A percentile compares a stretch with the other conserved stretches of the same genome.
phyloP scores from a whole-genome alignment of 2,329 filamentous ascomycete genomes.

The Thelonectria olida region DNA sequence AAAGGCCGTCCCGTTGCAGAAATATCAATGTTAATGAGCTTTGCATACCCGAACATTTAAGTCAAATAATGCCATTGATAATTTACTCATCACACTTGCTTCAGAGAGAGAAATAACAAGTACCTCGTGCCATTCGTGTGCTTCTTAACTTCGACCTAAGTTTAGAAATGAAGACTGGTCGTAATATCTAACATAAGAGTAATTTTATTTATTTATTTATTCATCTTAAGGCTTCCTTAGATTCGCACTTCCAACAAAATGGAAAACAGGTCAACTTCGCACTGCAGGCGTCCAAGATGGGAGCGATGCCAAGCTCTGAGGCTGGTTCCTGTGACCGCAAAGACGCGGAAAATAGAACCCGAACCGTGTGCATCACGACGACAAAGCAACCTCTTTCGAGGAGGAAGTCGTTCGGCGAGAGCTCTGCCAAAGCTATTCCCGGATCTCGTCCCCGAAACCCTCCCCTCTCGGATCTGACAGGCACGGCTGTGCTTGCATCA shows the following conservation, averaged over 20 bases:
- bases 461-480: not conserved
- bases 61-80: no score
- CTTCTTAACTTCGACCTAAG: no score
- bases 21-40: not conserved
- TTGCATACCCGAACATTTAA: not conserved
- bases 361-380: not conserved
- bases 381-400: not conserved
- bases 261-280: no score
- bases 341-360: constrained; percentile 15
- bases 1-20: not conserved
- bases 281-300: no score
- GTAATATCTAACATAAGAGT: no score
- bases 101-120: no score
- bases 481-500: constrained; percentile 7
- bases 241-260: no score
- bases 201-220: no score
- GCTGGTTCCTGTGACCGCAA: not conserved
- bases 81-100: no score
- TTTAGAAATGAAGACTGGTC: no score
- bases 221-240: no score
- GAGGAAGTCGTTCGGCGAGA: constrained; percentile 14
- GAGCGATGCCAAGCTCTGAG: not conserved
- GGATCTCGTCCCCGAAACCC: not conserved
- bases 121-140: no score
- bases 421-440: not conserved